These are phyloP conservation scores for Crucihimalaya himalaica DNA, from an alignment of 345 rosid genomes.

Conservation along the genomic window DNA sequence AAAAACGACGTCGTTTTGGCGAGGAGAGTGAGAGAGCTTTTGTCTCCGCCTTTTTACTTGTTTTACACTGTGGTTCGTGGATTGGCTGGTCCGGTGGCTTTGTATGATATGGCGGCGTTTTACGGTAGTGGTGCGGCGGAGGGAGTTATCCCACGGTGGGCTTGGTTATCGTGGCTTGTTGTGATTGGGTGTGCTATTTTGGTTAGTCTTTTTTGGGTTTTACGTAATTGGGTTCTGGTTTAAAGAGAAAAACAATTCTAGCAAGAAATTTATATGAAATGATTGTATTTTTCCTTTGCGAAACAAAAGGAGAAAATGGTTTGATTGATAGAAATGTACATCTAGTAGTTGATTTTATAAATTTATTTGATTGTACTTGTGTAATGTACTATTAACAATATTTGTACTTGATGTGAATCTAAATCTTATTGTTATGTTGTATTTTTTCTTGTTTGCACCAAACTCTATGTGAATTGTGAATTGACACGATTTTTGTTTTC, in stretches of 20 bases:
- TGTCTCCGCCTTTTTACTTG: constrained; percentile 58
- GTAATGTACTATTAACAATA: background rate
- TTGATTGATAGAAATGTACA: constrained; percentile 3
- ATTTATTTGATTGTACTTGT: constrained; percentile 18
- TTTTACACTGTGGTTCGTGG: constrained; percentile 70
- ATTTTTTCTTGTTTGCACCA: background rate
- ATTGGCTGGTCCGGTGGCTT: constrained; percentile 57
- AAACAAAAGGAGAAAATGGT: background rate
- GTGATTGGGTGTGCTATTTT: constrained; percentile 58
- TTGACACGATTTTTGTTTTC: no score
- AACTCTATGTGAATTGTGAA: background rate
- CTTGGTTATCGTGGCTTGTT: constrained; percentile 82
- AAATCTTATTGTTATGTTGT: background rate
- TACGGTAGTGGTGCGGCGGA: constrained; percentile 49
- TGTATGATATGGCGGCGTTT: constrained; percentile 54
- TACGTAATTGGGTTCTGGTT: constrained; percentile 63
- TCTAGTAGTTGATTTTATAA: background rate
- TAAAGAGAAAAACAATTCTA: constrained; percentile 38
- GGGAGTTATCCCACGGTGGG: constrained; percentile 67
- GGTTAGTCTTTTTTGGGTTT: constrained; percentile 68
- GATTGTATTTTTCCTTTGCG: background rate
- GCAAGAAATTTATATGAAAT: constrained; percentile 20
- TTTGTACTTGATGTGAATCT: background rate
- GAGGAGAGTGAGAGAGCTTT: constrained; percentile 42
- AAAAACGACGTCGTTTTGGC: constrained; percentile 52